Base-by-base conservation (phyloP, 768 basidiomycete species). In the Kwoniella dendrophila region DNA sequence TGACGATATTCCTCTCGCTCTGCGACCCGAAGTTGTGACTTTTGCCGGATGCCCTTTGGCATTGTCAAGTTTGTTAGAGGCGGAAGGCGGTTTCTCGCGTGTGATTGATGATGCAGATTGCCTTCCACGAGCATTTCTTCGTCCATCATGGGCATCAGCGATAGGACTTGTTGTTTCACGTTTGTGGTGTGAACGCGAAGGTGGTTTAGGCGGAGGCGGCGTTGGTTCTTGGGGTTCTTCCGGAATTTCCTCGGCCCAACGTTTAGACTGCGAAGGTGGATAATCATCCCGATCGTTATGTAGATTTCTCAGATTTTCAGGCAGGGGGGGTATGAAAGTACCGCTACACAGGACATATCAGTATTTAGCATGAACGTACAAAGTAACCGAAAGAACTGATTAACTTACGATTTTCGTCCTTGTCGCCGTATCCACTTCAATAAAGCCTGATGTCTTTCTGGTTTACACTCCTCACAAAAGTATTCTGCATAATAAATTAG, bases 381-480 rank as follows among this genome's bases (percentile, higher is more conserved):
- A 40, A 49, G 12, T 27, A 43, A 20, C 41, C 41, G 18, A 43
- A 20, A 43, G 12, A 11, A 43, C 12, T 43, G 14, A 36, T 22
- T 14, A 33, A 80, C 89, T 68, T 72, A 92, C 92, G 85, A 88
- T 76, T 92, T 83, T 58, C 75, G 58, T n/a, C 71, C 69, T 44
- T 63, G 56, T 11, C 64, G 62, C 43, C 71, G 67, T 14, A 78
- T 67, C 71, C 71, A 79, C 51, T 72, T 72, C 44, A 63, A 69
- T 34, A 94, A 85, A 34, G 92, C 88, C 6, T 81, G 79, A 77
- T 97, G 94, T 53, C 90, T 81, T 56, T 91, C 90, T 10, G 96
- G 94, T 68, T 86, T 85, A 80, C 96, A 99, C 67, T 85, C 81
- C 80, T 99, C 96, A 81, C 96, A 99, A 71, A 88, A 93, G 79